phyloP scores from a whole-genome alignment of 176 grass and related monocot species.

The Carex pumila region DNA sequence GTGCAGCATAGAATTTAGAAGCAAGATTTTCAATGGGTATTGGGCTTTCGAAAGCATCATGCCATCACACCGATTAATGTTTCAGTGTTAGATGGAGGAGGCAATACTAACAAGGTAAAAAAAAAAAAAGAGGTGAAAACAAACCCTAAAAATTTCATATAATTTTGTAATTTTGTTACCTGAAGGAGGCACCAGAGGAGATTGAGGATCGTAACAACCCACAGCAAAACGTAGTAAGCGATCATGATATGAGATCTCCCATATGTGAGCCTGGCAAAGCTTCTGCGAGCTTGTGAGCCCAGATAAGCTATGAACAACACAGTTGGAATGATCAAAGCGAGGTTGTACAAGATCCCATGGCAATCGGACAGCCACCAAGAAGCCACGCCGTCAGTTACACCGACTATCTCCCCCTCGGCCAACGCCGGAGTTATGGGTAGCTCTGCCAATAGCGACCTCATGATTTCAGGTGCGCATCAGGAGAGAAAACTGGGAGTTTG shows the following conservation, averaged over 20 bases:
- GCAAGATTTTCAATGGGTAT: neutral
- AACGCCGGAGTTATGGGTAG: constrained; percentile 18
- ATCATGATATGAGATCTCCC: constrained; percentile 88
- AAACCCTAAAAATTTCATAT: neutral
- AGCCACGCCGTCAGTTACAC: constrained; percentile 6
- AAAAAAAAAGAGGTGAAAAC: neutral
- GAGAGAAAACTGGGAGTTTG: neutral
- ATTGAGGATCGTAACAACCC: constrained; percentile 72
- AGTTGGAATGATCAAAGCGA: constrained; percentile 67
- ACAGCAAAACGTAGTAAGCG: constrained; percentile 77
- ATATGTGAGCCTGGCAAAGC: constrained; percentile 62
- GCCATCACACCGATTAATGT: neutral
- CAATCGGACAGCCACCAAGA: constrained; percentile 43
- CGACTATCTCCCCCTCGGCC: constrained; percentile 29
- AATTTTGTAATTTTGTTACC: constrained; percentile 22
- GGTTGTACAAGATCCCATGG: constrained; percentile 65
- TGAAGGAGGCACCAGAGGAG: constrained; percentile 90
- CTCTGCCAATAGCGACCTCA: constrained; percentile 20
- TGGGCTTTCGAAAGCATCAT: neutral
- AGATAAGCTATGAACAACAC: constrained; percentile 78
- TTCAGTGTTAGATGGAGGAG: neutral
- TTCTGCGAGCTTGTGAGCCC: constrained; percentile 63
- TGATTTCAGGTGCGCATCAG: constrained; percentile 2
- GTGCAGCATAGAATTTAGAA: neutral
- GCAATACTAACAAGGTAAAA: neutral